Conservation (phyloP, 345 rosid species). For the Salix purpurea region DNA sequence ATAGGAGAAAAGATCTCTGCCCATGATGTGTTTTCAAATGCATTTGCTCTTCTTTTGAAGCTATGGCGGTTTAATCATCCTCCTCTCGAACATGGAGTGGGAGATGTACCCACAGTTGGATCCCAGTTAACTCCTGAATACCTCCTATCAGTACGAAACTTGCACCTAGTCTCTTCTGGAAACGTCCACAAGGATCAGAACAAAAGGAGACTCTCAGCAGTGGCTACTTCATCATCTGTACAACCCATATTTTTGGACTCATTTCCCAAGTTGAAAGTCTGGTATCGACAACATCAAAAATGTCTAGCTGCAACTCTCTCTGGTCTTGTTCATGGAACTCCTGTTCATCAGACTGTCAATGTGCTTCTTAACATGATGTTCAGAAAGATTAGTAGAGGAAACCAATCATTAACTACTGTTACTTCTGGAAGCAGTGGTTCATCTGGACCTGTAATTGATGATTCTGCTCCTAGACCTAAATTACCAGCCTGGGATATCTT, state of each 20-base stretch:
- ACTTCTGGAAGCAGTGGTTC: conserved; percentile 81
- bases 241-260: conserved; percentile 75
- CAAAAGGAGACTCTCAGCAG: conserved; percentile 50
- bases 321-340: conserved; percentile 64
- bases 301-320: conserved; percentile 79
- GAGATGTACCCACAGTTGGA: conserved; percentile 68
- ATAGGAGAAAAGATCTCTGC: conserved; percentile 69
- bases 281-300: conserved; percentile 88
- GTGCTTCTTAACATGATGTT: conserved; percentile 80
- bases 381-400: conserved; percentile 60
- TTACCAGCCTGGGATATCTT: conserved; percentile 95
- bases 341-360: conserved; percentile 85
- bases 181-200: conserved; percentile 20
- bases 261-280: conserved; percentile 73
- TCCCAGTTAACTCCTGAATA: conserved; percentile 76
- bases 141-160: conserved; percentile 74
- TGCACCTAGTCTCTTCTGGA: conserved; percentile 58
- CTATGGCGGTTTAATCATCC: conserved; percentile 88
- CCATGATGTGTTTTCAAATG: conserved; percentile 82
- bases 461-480: conserved; percentile 53
- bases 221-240: conserved; percentile 16
- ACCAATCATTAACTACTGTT: conserved; percentile 45
- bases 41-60: conserved; percentile 76
- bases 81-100: conserved; percentile 65
- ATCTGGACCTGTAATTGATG: conserved; percentile 61